Conservation (phyloP, 345 rosid species). For the Garcia nutans region DNA sequence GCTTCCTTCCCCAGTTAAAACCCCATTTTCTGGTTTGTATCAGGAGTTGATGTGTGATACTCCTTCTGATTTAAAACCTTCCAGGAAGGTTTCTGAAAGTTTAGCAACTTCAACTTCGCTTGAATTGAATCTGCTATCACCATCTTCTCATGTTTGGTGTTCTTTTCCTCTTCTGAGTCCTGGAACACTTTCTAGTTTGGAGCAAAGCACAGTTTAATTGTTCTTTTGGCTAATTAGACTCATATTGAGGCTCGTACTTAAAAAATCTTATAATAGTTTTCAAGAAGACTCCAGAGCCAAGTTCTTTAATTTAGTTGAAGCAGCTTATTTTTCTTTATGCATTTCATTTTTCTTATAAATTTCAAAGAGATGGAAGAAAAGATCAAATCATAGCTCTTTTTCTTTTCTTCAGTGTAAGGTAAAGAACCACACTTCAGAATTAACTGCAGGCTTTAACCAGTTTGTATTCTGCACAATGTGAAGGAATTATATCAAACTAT, state of each 20-base stretch:
- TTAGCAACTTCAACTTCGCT: constrained; percentile 21
- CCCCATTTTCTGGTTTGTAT: constrained; percentile 31
- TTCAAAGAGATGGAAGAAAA: too few species aligned
- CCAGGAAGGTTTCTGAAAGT: constrained; percentile 17
- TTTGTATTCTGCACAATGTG: too few species aligned
- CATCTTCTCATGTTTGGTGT: constrained; percentile 53
- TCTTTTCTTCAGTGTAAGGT: too few species aligned
- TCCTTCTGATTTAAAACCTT: constrained; percentile 9
- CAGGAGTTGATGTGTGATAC: constrained; percentile 33
- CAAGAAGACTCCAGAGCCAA: too few species aligned
- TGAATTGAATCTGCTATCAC: constrained; percentile 41
- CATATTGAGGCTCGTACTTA: too few species aligned
- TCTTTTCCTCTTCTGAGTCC: constrained; percentile 58
- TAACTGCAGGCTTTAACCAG: too few species aligned
- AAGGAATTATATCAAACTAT: too few species aligned
- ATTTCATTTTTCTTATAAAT: too few species aligned
- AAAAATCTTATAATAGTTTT: too few species aligned
- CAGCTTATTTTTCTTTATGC: too few species aligned
- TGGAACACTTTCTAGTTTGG: constrained; percentile 53
- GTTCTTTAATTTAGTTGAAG: not conserved
- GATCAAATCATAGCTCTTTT: too few species aligned
- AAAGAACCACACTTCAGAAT: too few species aligned
- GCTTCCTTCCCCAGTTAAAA: constrained; percentile 16
- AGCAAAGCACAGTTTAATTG: constrained; percentile 31
- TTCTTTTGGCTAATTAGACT: not conserved